Evolutionary conservation across 2,329 filamentous ascomycete species (phyloP), one percentile per base, ranked within the genome.

Genomic region (Claviceps monticola): DNA sequence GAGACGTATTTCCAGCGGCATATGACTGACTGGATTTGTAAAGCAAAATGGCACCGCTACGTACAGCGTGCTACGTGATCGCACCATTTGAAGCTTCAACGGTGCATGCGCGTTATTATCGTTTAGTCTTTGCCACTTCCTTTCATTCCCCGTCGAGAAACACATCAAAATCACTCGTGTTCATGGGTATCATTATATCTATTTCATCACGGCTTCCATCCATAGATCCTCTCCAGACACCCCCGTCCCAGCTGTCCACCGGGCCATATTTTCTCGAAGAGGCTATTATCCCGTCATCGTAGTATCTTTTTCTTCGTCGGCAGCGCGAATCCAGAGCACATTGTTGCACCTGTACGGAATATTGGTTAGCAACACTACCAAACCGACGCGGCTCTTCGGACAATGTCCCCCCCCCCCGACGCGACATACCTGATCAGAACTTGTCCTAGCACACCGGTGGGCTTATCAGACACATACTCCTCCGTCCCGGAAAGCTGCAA

Each of bases 391-490:
- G 37, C 23, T 48, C 16, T 17, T 17, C 2, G 5, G 16, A 8
- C 14, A 11, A 16, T n/a, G 23, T 23, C 11, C 42, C 3, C 19
- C 3, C 19, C 26, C 4, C 23, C 16, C 16, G 26, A 19, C 44
- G 14, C 4, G 17, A 62, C 74, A 55, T 70, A 94, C 85, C 91
- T 77, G 64, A 98, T 97, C 62, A 98, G 70, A 46, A 98, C 90
- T 70, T 95, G 86, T 6, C 93, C 93, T 58, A 98, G 72, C 48
- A 80, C 80, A 53, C 89, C 91, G 38, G 85, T 88, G 66, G 82
- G 83, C 77, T 94, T 86, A 60, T 88, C 84, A 65, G 89, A 82
- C 64, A 95, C 86, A 71, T 84, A 96, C 70, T 98, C 93, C 71
- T 95, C 87, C 49, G 91, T 90, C 62, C 85, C 84, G 58, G 83